A percentile compares a stretch with the other conserved stretches of the same genome.
These are phyloP conservation scores for Thecaphora thlaspeos DNA, from an alignment of 1,284 basidiomycete genomes.

Conservation along the genomic window DNA sequence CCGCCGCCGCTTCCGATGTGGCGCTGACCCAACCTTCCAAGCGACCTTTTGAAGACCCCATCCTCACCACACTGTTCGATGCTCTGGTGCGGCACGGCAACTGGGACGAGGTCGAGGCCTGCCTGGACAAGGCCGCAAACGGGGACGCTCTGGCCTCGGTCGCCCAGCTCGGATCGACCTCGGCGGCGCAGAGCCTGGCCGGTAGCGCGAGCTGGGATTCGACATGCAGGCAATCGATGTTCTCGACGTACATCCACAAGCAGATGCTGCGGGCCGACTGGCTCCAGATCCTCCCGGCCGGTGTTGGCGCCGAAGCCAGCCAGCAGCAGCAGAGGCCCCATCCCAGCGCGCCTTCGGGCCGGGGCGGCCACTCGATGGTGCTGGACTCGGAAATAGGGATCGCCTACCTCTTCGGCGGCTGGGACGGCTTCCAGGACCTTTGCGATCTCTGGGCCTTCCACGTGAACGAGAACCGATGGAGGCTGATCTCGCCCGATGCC, in stretches of 20 bases:
- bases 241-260: slow-evolving; percentile 38
- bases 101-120: slow-evolving; percentile 65
- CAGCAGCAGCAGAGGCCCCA: not conserved
- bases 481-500: slow-evolving; percentile 65
- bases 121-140: slow-evolving; percentile 44
- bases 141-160: slow-evolving; percentile 16
- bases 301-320: not conserved
- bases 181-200: slow-evolving; percentile 20
- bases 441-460: slow-evolving; percentile 79
- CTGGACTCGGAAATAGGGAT: slow-evolving; percentile 68
- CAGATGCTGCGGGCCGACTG: slow-evolving; percentile 37
- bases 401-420: slow-evolving; percentile 78
- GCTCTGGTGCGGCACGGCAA: slow-evolving; percentile 69
- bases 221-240: slow-evolving; percentile 37
- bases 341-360: slow-evolving; percentile 47
- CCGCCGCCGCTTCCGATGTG: not conserved
- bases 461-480: slow-evolving; percentile 68
- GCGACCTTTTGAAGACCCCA: slow-evolving; percentile 67
- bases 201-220: slow-evolving; percentile 25
- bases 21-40: not conserved
- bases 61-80: slow-evolving; percentile 69
- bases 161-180: slow-evolving; percentile 6
- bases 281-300: slow-evolving; percentile 28
- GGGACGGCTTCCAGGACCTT: slow-evolving; percentile 68
- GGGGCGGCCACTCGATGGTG: slow-evolving; percentile 80